Evolutionary conservation across 768 basidiomycete species (phyloP), one percentile per base, ranked within the genome.

Genomic region (Panellus pusillus): DNA sequence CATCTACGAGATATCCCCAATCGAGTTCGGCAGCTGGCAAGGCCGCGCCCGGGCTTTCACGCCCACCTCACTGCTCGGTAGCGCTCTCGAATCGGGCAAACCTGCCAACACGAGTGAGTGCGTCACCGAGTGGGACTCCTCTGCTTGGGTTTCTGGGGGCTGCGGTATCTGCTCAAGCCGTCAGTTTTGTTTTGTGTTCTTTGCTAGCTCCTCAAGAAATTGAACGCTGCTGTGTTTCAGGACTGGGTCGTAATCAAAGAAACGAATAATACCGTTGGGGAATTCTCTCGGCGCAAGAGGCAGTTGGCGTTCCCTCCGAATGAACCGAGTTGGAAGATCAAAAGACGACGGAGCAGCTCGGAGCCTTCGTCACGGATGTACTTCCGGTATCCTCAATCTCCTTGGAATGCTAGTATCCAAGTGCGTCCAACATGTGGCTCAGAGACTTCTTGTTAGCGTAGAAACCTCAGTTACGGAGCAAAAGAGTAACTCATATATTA

Each of bases 51-150:
- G 28, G 36, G 49, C 41, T 24, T 50, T 50, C 41, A 35, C 40
- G n/a, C 49, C 49, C 49, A 50, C 49, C 31, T 42, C 49, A 35
- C 49, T 42, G 20, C 49, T 50, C 41, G 49, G 49, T 35, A 50
- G 31, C n/a, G 14, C 49, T 20, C 41, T 50, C 41, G 42, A 35
- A 42, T 40, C 49, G 41, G 49, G 49, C 35, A 40, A 42, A 40
- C 49, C 49, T 35, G 31, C 28, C 41, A 50, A 50, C 32, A 31
- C 32, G 41, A 50, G 41, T 15, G 32, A 43, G 40, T 50, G 49
- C 28, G 41, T 50, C 41, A 50, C 32, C 28, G 40, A 42, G 49
- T 50, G 40, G 40, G 49, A 50, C 41, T 38, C 46, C 20, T 47
- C 46, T 47, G 46, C 36, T 38, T 47, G 46, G 46, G 46, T 47